Percentiles rank a stretch among this genome's conserved stretches.
Conservation (phyloP, 202 grass and related monocot species). For the Elaeis oleifera region DNA sequence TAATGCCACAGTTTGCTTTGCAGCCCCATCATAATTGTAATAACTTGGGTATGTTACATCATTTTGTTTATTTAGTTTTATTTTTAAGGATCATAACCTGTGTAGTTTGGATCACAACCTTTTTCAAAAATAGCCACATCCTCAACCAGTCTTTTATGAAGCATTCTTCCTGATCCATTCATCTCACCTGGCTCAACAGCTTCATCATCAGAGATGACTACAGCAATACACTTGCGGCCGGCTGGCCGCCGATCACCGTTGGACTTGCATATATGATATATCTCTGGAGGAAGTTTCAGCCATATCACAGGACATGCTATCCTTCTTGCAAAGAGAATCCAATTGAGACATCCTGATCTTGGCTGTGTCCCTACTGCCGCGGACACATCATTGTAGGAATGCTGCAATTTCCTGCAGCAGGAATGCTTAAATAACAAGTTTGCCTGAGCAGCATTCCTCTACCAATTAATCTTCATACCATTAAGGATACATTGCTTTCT, state of each 20-base stretch:
- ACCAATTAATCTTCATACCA: too few relatives aligned
- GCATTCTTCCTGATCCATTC: constrained; percentile 29
- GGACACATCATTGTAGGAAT: constrained; percentile 55
- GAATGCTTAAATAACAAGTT: constrained; percentile 16
- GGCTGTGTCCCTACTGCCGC: constrained; percentile 32
- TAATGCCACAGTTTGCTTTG: constrained; percentile 50
- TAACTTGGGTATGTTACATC: too few relatives aligned
- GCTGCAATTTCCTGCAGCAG: constrained; percentile 51
- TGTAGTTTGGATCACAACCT: not conserved
- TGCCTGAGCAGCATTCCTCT: not conserved
- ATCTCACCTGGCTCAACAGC: constrained; percentile 41
- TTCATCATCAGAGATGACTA: constrained; percentile 95
- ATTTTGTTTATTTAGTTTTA: too few relatives aligned
- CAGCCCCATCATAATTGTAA: constrained; percentile 30
- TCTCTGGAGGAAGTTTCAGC: constrained; percentile 23
- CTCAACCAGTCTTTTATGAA: constrained; percentile 30
- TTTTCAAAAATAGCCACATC: constrained; percentile 38
- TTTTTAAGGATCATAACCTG: too few relatives aligned
- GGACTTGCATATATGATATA: constrained; percentile 46
- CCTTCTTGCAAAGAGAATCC: constrained; percentile 24
- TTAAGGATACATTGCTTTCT: too few relatives aligned
- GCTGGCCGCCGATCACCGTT: constrained; percentile 29
- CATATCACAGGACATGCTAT: constrained; percentile 22
- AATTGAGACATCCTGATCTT: constrained; percentile 35
- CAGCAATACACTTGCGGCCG: constrained; percentile 59